These are phyloP conservation scores for Beauveria scarabaeidicola DNA, from an alignment of 2,329 filamentous ascomycete species.

Conservation along the genomic window DNA sequence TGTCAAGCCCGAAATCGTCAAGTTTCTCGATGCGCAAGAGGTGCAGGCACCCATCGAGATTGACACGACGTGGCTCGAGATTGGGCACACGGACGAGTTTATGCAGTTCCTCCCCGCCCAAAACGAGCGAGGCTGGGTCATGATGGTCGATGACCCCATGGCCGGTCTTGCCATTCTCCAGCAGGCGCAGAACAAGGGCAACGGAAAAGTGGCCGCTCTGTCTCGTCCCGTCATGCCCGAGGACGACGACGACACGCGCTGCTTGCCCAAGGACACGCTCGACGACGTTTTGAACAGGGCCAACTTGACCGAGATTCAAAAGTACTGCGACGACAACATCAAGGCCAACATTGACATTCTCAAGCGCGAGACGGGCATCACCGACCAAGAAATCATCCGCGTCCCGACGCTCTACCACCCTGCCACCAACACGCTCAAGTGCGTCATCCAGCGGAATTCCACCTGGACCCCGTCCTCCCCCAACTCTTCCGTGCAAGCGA, in stretches of 20 bases:
- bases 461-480: not conserved
- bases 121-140: slow-evolving; percentile 19
- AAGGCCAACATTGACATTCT: slow-evolving; percentile 17
- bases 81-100: slow-evolving; percentile 24
- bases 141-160: slow-evolving; percentile 18
- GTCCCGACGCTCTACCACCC: slow-evolving; percentile 16
- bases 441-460: not conserved
- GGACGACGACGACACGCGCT: slow-evolving; percentile 1
- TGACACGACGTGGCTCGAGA: slow-evolving; percentile 20
- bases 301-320: slow-evolving; percentile 12
- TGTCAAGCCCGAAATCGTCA: slow-evolving; percentile 15
- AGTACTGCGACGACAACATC: slow-evolving; percentile 14
- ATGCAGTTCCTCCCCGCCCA: slow-evolving; percentile 21
- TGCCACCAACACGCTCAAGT: not conserved
- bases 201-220: slow-evolving; percentile 14
- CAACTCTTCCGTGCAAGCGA: not conserved
- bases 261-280: slow-evolving; percentile 14
- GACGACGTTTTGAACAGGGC: slow-evolving; percentile 13
- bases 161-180: slow-evolving; percentile 16
- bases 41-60: slow-evolving; percentile 27
- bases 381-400: slow-evolving; percentile 17
- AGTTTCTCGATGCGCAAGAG: slow-evolving; percentile 26
- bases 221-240: slow-evolving; percentile 11
- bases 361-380: slow-evolving; percentile 19
- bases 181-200: slow-evolving; percentile 13